Base-by-base conservation (phyloP, 1,284 basidiomycete species). In the Anthracocystis walkeri region DNA sequence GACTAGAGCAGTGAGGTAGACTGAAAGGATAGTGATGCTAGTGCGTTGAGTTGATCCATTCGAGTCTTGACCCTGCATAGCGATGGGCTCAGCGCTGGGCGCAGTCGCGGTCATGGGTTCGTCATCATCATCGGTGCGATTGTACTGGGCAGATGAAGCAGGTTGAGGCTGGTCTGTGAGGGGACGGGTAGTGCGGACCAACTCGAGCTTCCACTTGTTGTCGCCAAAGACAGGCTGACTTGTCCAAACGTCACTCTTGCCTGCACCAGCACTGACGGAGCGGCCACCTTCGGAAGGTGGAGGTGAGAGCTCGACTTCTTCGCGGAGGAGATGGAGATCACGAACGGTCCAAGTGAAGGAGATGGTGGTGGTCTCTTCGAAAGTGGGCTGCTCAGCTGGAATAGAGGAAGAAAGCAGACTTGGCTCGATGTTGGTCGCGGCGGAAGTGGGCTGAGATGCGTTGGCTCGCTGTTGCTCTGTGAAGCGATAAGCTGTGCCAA, bases 181-280 rank as follows among this genome's bases (percentile, higher is more conserved):
- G 33, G 58, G 40, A 2, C 75, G 62, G 3, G 60, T 53, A 20
- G 75, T 78, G 2, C 80, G 72, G 1, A 79, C 73, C 11, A 84
- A 75, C 60, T 84, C 82, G n/a, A 84, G 55, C 54, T 77, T 81
- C 83, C 83, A 84, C 40, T 77, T 82, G 46, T 78, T 79, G 40
- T 80, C 78, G 21, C 82, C 83, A 64, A 84, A 84, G 29, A 80
- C 27, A 12, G 83, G 83, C 35, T 80, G 77, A 46, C 59, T 77
- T 7, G 79, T 79, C 83, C 83, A 84, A 0, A 80, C 73, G 18
- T 82, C 77, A 54, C 74, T 81, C 65, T 76, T 78, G 38, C 76
- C 72, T 2, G 75, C 81, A 20, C 80, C 80, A 0, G 82, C 79
- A 41, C 71, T 75, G 49, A 82, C 77, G n/a, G 77, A 79, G 10